Evolutionary conservation across 1,284 basidiomycete genomes (phyloP).

Genomic region (Ceratobasidium sp.): DNA sequence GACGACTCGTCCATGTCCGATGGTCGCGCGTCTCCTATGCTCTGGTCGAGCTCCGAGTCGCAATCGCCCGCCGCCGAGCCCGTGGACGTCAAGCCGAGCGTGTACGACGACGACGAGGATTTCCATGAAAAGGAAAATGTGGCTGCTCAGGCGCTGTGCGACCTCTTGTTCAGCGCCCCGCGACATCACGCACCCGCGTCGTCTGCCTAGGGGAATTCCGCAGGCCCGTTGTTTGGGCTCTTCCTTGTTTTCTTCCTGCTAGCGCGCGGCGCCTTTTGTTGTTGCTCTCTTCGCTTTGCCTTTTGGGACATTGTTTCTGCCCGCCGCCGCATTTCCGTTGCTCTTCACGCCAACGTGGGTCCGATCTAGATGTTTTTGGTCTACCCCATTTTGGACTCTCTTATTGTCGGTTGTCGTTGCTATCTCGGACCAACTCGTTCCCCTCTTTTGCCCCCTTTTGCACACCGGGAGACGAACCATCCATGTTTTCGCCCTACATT

Average conservation of each 20-base stretch:
- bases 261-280: slow-evolving; percentile 12
- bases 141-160: slow-evolving; percentile 38
- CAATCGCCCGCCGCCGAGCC: slow-evolving; percentile 3
- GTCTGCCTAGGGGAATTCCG: background rate
- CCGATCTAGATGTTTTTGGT: slow-evolving; percentile 21
- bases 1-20: slow-evolving; percentile 42
- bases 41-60: slow-evolving; percentile 30
- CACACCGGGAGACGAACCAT: slow-evolving; percentile 18
- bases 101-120: slow-evolving; percentile 31
- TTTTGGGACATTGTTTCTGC: slow-evolving; percentile 33
- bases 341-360: background rate
- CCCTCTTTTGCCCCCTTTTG: slow-evolving; percentile 12
- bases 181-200: slow-evolving; percentile 25
- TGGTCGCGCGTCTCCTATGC: slow-evolving; percentile 23
- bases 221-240: slow-evolving; percentile 3
- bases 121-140: slow-evolving; percentile 36
- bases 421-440: slow-evolving; percentile 25
- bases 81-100: slow-evolving; percentile 10
- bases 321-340: slow-evolving; percentile 2
- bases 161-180: slow-evolving; percentile 38
- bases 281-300: slow-evolving; percentile 11
- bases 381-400: slow-evolving; percentile 1
- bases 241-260: slow-evolving; percentile 12
- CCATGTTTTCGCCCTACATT: slow-evolving; percentile 11
- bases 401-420: slow-evolving; percentile 13